phyloP scores from a whole-genome alignment of 2,329 filamentous ascomycete species.

The Paecilomyces dactylethromorphus region DNA sequence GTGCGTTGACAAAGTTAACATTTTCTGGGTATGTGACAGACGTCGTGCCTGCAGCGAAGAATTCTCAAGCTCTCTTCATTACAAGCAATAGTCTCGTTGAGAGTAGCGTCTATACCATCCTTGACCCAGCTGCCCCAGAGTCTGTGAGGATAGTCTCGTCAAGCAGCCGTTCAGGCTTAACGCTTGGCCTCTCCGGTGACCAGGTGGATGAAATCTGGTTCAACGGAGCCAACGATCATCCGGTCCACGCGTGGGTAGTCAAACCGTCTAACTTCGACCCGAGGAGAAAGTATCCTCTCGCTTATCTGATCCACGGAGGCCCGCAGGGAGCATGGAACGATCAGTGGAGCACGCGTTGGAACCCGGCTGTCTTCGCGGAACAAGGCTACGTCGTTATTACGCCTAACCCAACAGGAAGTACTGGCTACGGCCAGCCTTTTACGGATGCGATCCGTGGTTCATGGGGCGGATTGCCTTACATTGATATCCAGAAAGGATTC shows the following conservation, averaged over 20 bases:
- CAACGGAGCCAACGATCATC: conserved; percentile 36
- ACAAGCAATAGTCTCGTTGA: conserved; percentile 39
- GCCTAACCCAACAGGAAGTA: conserved; percentile 54
- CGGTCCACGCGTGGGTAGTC: conserved; percentile 41
- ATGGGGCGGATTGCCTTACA: conserved; percentile 51
- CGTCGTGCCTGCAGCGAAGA: conserved; percentile 25
- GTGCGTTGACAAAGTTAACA: conserved; percentile 31
- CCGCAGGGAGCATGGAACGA: conserved; percentile 49
- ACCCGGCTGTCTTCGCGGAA: conserved; percentile 52
- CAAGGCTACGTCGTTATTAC: conserved; percentile 56
- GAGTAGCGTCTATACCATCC: conserved; percentile 37
- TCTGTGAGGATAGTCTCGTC: conserved; percentile 32
- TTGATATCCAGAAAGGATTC: conserved; percentile 51
- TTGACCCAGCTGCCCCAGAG: conserved; percentile 27
- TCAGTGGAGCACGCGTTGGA: conserved; percentile 49
- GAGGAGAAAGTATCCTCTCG: conserved; percentile 46
- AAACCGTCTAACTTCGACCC: conserved; percentile 41
- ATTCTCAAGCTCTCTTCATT: conserved; percentile 33
- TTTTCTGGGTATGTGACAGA: conserved; percentile 35
- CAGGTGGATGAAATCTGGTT: conserved; percentile 43
- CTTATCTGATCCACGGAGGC: conserved; percentile 50
- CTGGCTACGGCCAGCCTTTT: conserved; percentile 50
- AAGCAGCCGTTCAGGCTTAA: conserved; percentile 25
- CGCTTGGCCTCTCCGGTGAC: conserved; percentile 34
- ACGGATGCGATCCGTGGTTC: conserved; percentile 46